These are phyloP conservation scores for Aquilaria malaccensis DNA, from an alignment of 345 rosid genomes.

Conservation along the genomic window DNA sequence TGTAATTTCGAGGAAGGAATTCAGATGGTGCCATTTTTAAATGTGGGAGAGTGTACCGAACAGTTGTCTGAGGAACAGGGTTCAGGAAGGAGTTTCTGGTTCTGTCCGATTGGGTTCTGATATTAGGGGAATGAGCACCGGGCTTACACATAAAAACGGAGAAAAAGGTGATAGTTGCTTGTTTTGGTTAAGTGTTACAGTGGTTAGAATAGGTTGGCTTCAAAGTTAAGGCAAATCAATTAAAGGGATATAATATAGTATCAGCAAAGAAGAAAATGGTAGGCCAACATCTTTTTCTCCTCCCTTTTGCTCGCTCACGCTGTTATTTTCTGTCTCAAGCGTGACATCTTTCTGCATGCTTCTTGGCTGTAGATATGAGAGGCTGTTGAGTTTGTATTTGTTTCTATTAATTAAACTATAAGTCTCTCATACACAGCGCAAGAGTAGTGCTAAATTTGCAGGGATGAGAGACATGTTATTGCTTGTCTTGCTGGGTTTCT, in stretches of 20 bases:
- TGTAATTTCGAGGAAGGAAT: too few relatives aligned
- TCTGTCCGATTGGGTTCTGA: too few relatives aligned
- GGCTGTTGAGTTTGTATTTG: not conserved
- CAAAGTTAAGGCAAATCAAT: slow-evolving; percentile 24
- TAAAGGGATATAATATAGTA: not conserved
- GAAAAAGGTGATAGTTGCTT: slow-evolving; percentile 8
- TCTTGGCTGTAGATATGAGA: slow-evolving; percentile 4
- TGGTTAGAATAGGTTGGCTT: slow-evolving; percentile 16
- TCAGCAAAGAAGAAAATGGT: slow-evolving; percentile 6
- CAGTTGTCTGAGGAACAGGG: too few relatives aligned
- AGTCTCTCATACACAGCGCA: too few relatives aligned
- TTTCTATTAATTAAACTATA: not conserved
- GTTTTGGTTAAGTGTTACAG: not conserved
- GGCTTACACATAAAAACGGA: too few relatives aligned
- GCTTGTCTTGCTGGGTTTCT: slow-evolving; percentile 28
- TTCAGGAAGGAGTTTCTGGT: too few relatives aligned
- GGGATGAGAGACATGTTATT: slow-evolving; percentile 21
- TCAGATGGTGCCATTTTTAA: too few relatives aligned
- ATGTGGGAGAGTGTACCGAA: too few relatives aligned
- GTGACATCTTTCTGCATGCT: not conserved
- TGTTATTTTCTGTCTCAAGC: not conserved
- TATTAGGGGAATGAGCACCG: too few relatives aligned
- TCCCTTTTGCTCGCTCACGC: not conserved
- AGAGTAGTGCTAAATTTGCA: not conserved
- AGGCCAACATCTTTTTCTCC: slow-evolving; percentile 3